Evolutionary conservation across 148 eudicot genomes (phyloP), one percentile per base, ranked within the genome.

Genomic region (Chenopodium quinoa): DNA sequence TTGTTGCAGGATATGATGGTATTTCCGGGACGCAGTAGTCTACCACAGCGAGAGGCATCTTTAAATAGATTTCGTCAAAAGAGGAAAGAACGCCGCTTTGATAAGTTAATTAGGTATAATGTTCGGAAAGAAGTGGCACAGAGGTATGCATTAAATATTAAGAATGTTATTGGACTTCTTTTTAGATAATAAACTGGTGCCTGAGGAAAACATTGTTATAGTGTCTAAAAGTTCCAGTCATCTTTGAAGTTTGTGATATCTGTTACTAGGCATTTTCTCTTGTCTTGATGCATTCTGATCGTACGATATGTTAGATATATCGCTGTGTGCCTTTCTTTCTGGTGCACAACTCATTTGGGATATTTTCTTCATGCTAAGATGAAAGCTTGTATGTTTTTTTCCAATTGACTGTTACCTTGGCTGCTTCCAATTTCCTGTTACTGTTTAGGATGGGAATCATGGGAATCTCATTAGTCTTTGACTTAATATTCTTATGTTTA

Each of bases 41-140:
- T 88, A 47, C 90, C 90, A 34, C 90, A 91, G 64, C 83, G 98
- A 82, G 91, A 88, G 83, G 98, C 98, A 27, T 94, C 98, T 44
- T 87, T 94, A 80, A 86, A 84, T 86, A 91, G 98, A 83, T 94
- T 93, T 78, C 89, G 98, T 71, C 95, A 94, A 81, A 94, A 94
- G 91, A 89, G 95, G 83, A 94, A 93, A 84, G 98, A 93, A 71
- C 87, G 98, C 79, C 89, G 92, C 78, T 94, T 93, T 87, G 98
- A 94, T 48, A 93, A 94, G 88, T 93, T 91, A 84, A 91, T 94
- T 71, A 89, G 98, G 56, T 94, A 94, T 78, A 89, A 82, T 75
- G 97, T 93, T 69, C 89, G 98, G 22, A 92, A 94, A 84, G 98
- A 94, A 90, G 98, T 94, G 75, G 98, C 98, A 40, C 93, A 88